Evolutionary conservation across 306 rosid species (phyloP).

Genomic region (Medicago ruthenica): DNA sequence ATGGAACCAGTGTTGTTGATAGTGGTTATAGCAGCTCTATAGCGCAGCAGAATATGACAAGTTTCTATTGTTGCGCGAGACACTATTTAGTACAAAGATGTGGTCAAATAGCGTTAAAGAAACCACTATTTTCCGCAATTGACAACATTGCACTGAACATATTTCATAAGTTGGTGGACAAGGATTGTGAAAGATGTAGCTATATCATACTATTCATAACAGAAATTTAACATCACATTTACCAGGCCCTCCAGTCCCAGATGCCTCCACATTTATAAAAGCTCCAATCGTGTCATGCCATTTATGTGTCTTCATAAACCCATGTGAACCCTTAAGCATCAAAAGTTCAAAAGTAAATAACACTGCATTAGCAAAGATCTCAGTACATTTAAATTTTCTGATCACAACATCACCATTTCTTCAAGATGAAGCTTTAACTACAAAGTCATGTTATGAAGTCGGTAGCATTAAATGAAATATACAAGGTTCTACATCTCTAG

Average conservation of each 20-base stretch:
- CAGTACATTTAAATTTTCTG: slow-evolving; percentile 1
- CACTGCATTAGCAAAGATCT: slow-evolving; percentile 39
- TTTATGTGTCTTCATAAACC: slow-evolving; percentile 90
- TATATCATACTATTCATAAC: slow-evolving; percentile 19
- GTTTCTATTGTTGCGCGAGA: background rate
- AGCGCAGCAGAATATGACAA: no score
- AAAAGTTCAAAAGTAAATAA: slow-evolving; percentile 33
- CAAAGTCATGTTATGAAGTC: slow-evolving; percentile 6
- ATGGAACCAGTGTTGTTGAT: background rate
- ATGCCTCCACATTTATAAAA: slow-evolving; percentile 89
- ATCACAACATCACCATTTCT: slow-evolving; percentile 33
- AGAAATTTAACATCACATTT: slow-evolving; percentile 39
- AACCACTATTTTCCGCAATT: background rate
- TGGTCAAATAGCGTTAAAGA: background rate
- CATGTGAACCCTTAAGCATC: slow-evolving; percentile 85
- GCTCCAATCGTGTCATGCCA: slow-evolving; percentile 96
- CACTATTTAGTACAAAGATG: background rate
- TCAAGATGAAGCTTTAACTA: background rate
- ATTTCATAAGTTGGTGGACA: no score
- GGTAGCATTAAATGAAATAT: slow-evolving; percentile 1
- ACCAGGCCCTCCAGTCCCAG: slow-evolving; percentile 93
- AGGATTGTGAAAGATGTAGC: slow-evolving; percentile 10
- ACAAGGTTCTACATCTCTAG: background rate
- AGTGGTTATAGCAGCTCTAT: no score
- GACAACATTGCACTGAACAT: background rate